These are phyloP conservation scores for Coemansia sp. DNA, from an alignment of 192 early-diverging fungal genomes.

Conservation along the genomic window DNA sequence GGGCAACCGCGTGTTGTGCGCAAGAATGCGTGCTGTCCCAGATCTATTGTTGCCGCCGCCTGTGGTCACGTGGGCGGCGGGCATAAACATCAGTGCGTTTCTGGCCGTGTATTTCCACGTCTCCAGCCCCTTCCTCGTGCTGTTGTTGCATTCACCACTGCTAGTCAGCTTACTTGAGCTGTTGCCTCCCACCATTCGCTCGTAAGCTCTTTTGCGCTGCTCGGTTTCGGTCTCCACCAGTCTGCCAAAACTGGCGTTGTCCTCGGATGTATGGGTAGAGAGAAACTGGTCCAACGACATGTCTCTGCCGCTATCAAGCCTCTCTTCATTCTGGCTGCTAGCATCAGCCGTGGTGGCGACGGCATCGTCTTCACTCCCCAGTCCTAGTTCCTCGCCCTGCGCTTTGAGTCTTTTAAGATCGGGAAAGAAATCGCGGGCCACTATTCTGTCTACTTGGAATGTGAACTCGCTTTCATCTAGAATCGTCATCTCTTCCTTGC, in stretches of 20 bases:
- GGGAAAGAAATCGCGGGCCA: slow-evolving; percentile 47
- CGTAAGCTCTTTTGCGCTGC: background rate
- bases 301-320: background rate
- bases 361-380: background rate
- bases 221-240: slow-evolving; percentile 17
- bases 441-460: slow-evolving; percentile 21
- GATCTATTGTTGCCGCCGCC: background rate
- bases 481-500: slow-evolving; percentile 1
- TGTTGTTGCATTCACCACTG: background rate
- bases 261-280: slow-evolving; percentile 30
- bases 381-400: slow-evolving; percentile 5
- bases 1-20: slow-evolving; percentile 33
- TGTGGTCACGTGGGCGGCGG: slow-evolving; percentile 3
- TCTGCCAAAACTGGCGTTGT: slow-evolving; percentile 36
- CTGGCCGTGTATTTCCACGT: slow-evolving; percentile 15
- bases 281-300: slow-evolving; percentile 29
- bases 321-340: background rate
- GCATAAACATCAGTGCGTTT: slow-evolving; percentile 29
- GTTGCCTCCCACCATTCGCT: background rate
- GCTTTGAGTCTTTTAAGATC: slow-evolving; percentile 10
- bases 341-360: background rate
- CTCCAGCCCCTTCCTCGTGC: background rate
- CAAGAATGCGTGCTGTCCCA: slow-evolving; percentile 13
- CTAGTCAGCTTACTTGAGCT: background rate
- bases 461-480: slow-evolving; percentile 32